These are phyloP conservation scores for Selaginella tamariscina DNA, from an alignment of 75 land plant genomes.

Conservation along the genomic window DNA sequence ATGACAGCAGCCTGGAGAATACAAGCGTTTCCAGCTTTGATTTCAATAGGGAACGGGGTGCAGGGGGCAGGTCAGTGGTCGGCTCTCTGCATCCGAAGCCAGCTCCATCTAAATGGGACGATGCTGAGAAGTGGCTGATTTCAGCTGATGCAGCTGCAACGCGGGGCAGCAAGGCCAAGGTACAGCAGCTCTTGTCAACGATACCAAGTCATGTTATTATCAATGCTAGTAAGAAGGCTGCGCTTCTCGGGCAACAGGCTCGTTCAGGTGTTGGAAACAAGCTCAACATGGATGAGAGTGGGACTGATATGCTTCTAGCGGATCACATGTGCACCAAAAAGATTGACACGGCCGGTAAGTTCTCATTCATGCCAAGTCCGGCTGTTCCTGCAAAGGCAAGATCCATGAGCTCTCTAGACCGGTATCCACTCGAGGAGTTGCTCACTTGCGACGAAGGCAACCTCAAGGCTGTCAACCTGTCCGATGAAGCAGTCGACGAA, in stretches of 20 bases:
- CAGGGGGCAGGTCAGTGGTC: conserved; percentile 18
- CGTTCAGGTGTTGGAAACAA: neutral
- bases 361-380: neutral
- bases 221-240: conserved; percentile 18
- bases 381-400: conserved; percentile 8
- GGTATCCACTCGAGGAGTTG: conserved; percentile 13
- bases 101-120: conserved; percentile 90
- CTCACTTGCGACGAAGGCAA: conserved; percentile 8
- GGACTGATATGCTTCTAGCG: too few relatives aligned
- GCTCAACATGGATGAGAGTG: neutral
- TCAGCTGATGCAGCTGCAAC: conserved; percentile 31
- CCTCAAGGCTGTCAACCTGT: neutral
- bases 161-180: conserved; percentile 19
- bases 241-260: conserved; percentile 18
- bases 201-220: conserved; percentile 4
- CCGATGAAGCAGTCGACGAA: conserved; percentile 19
- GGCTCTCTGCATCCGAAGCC: conserved; percentile 45
- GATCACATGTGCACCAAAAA: too few relatives aligned
- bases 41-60: conserved; percentile 32
- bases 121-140: conserved; percentile 89
- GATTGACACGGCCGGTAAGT: neutral
- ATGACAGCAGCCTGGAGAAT: conserved; percentile 51
- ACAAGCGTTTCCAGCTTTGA: conserved; percentile 53
- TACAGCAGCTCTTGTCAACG: conserved; percentile 16
- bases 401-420: conserved; percentile 19